Base-by-base conservation (phyloP, 345 rosid species). In the Clarkia xantiana region DNA sequence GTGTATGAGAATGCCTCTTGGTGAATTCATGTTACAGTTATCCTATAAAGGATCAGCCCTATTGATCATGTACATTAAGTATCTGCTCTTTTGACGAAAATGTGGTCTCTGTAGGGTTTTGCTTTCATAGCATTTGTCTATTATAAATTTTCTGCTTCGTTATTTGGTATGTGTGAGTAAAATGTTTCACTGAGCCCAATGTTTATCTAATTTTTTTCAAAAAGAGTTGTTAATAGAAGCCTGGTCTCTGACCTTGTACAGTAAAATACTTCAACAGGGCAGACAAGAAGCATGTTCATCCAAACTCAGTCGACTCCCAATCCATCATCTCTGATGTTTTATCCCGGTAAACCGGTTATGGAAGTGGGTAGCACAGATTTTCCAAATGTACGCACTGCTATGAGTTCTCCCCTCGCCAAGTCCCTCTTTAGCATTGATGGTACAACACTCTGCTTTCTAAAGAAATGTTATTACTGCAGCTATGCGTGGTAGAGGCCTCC, bases 311-410 rank as follows among this genome's bases (percentile, higher is more conserved):
- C 89, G 4, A 91, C 98, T 0, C 98, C 98, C 15, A 91, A 91
- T 59, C 96, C 98, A 40, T 76, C 79, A 10, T 91, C 98, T n/a
- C 73, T 91, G 18, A 86, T 91, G 98, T 91, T 91, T 59, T 74
- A 71, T 71, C 94, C 96, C 10, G 96, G 96, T 44, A 81, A 81
- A 71, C 71, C 85, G 2, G 87, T 91, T 19, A 91, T 91, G 98
- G 89, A 86, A 11, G 74, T 76, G 41, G 98, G 98, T 6, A 91
- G 98, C 50, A 63, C 86, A 1, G 96, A 91, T 66, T 91, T 86
- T 47, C 98, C 98, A 0, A 91, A 78, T 60, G 67, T 83, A 38
- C 94, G 96, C 47, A 55, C 83, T 2, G 84, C 94, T 13, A 62
- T 86, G 85, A 64, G 50, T 56, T 86, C 96, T 2, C 77, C 94